Base-by-base conservation (phyloP, 495 filamentous ascomycete species). In the Talaromyces wortmannii region DNA sequence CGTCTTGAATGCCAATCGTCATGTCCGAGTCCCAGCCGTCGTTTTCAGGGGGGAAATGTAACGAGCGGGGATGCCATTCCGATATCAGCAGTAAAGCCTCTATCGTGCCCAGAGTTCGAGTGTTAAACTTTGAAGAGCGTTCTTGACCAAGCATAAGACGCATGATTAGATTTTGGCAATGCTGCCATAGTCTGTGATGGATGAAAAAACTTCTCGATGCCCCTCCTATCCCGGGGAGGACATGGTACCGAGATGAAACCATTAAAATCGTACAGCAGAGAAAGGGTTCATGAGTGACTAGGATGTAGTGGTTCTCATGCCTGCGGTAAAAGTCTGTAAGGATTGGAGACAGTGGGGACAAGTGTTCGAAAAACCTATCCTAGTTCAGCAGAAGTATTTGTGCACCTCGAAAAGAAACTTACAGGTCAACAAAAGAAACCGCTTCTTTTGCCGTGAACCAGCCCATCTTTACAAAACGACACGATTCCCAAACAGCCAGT, bases 351-450 rank as follows among this genome's bases (percentile, higher is more conserved):
- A 81, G 45, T 12, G 72, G 72, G 4, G 73, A 78, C 64, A 79
- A 73, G 23, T 79, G 79, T 48, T 76, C 72, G 59, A 75, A 81
- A 59, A 81, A 81, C 60, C 89, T 91, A 53, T 3, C 23, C 23
- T 47, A 12, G 29, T 31, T 55, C 46, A 48, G 31, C 4, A 36
- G 8, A 40, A 31, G 23, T 2, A 12, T 29, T 8, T 0, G 5
- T 7, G 7, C 16, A 16, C 17, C 31, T 44, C 23, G 12, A 43
- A 48, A 36, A 7, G 17, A 7, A 23, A 69, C 81, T 61, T 78
- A 94, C 69, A 75, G 57, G 53, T 79, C 77, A 40, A 77, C 63
- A 33, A 74, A 69, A 0, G 74, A 75, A 2, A 76, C 70, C 7
- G 78, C 78, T 59, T 80, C 78, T 55, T 73, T 67, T 18, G 78